Evolutionary conservation across 495 filamentous ascomycete species (phyloP).

Genomic region (Penicillium nucicola): DNA sequence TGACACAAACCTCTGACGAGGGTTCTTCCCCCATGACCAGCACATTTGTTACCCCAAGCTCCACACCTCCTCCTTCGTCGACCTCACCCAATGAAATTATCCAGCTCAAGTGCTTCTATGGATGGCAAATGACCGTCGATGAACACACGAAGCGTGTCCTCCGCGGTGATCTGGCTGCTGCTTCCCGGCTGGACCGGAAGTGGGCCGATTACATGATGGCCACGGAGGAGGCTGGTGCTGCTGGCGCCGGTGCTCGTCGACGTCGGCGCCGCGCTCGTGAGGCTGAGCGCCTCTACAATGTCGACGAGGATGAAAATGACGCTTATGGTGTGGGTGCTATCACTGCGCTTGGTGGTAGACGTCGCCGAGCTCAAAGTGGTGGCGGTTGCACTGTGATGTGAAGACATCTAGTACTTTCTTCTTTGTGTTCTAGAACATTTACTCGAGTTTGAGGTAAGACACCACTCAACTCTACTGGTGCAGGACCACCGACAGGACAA

Average conservation of each 20-base stretch:
- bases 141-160: constrained; percentile 86
- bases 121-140: constrained; percentile 90
- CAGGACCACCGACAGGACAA: constrained; percentile 13
- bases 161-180: constrained; percentile 66
- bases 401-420: constrained; percentile 8
- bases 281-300: constrained; percentile 66
- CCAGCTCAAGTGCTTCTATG: constrained; percentile 87
- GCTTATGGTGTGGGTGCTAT: constrained; percentile 22
- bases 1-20: constrained; percentile 27
- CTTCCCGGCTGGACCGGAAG: constrained; percentile 73
- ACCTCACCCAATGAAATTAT: constrained; percentile 72
- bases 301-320: constrained; percentile 68
- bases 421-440: constrained; percentile 5
- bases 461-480: constrained; percentile 4
- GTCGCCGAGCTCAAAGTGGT: constrained; percentile 54
- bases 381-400: constrained; percentile 56
- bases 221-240: constrained; percentile 75
- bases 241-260: constrained; percentile 61
- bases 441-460: neutral
- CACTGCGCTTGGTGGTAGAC: constrained; percentile 26
- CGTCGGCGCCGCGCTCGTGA: constrained; percentile 73
- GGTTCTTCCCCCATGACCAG: constrained; percentile 25
- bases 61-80: constrained; percentile 31
- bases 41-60: constrained; percentile 27
- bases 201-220: constrained; percentile 96